Evolutionary conservation across 2,329 filamentous ascomycete species (phyloP), one percentile per base, ranked within the genome.

Genomic region (Aspergillus oerlinghausenensis): DNA sequence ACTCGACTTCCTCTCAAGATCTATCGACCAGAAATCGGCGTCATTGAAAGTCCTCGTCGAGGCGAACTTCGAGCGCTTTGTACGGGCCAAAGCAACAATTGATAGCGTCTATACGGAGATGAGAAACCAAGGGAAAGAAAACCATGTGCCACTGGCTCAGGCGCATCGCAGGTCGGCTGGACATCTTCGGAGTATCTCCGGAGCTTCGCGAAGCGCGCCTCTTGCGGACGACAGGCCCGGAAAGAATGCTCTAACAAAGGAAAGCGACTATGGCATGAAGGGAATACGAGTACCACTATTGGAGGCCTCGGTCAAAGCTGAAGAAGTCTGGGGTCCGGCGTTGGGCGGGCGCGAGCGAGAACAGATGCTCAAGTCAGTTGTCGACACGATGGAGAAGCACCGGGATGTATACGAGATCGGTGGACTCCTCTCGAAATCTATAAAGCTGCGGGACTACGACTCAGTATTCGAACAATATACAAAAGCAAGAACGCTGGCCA

Each of bases 81-180:
- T 99, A 55, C 88, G 91, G 61, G 94, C 94, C 47, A 99, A 99
- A 74, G 90, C 93, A 19, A 97, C 93, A 7, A 97, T 99, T 67
- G 94, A 99, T 77, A 96, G 96, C 75, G 94, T 99, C 52, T 99
- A 99, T 76, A 95, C 88, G 60, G 94, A 99, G 74, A 99, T 99
- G 94, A 80, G 83, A 28, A 82, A 82, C 35, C 82, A 96, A 84
- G 81, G 92, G 79, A 74, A 76, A 45, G 75, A 82, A 55, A 67
- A 75, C 49, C 67, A 74, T 51, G 58, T 71, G 32, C 56, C 61
- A 55, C 75, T 54, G 42, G 71, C 75, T 19, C 71, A 76, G n/a
- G 71, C 76, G 21, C 87, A 90, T 67, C 87, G 89, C 72, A 84
- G 86, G 65, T 83, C 80, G 58, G 87, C 84, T 69, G 78, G 77